Conservation (phyloP, 1,284 basidiomycete genomes). For the Leccinum angustisporum region DNA sequence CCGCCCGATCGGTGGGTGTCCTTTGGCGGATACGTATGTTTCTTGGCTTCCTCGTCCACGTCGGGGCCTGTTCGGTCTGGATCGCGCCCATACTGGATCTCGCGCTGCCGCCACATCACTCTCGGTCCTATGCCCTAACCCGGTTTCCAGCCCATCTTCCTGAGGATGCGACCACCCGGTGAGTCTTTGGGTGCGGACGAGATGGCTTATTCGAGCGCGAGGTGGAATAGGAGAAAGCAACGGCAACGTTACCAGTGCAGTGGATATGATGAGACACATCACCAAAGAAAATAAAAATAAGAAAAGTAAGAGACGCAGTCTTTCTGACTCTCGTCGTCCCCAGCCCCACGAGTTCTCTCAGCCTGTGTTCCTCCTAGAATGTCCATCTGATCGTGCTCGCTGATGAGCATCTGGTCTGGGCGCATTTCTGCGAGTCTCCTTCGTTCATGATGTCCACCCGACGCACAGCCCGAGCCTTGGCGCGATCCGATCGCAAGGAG, state of each 20-base stretch:
- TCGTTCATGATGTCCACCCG: conserved; percentile 99
- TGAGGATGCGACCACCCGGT: conserved; percentile 57
- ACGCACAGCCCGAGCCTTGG: conserved; percentile 56
- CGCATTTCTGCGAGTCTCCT: conserved; percentile 86
- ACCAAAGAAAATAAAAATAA: background rate
- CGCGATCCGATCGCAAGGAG: conserved; percentile 79
- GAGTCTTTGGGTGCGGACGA: conserved; percentile 67
- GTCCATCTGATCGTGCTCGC: conserved; percentile 74
- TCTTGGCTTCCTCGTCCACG: conserved; percentile 76
- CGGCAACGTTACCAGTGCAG: background rate
- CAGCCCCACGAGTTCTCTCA: conserved; percentile 38
- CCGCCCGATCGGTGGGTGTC: conserved; percentile 48
- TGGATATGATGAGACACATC: background rate
- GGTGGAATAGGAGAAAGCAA: conserved; percentile 28
- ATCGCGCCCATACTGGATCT: conserved; percentile 63
- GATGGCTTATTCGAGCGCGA: conserved; percentile 59
- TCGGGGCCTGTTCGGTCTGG: conserved; percentile 45
- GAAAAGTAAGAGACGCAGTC: conserved; percentile 48
- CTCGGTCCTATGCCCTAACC: conserved; percentile 90
- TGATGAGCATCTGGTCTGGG: conserved; percentile 71
- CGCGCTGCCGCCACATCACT: conserved; percentile 74
- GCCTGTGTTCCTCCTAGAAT: conserved; percentile 57
- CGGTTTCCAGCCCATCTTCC: conserved; percentile 93
- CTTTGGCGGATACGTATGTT: conserved; percentile 44
- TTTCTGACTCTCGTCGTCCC: conserved; percentile 45